Conservation (phyloP, 2,329 filamentous ascomycete genomes). For the Fusarium nurragi region DNA sequence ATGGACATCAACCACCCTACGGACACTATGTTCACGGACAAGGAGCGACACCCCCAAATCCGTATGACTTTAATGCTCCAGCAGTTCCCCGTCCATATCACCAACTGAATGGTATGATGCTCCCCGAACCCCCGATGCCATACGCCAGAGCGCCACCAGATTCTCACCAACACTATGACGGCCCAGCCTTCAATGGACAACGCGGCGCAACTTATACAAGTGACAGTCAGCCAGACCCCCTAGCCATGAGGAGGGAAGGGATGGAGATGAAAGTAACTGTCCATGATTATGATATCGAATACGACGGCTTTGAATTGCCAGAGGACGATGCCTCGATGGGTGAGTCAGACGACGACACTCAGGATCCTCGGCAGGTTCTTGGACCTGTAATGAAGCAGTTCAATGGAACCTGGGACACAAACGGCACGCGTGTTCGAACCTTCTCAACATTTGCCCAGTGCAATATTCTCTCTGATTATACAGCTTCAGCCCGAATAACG, state of each 20-base stretch:
- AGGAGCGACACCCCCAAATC: conserved; percentile 11
- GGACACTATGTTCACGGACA: conserved; percentile 33
- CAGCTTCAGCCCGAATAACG: conserved; percentile 70
- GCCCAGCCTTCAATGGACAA: conserved; percentile 18
- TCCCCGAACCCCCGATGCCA: conserved; percentile 17
- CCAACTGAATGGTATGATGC: conserved; percentile 22
- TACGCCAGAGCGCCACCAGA: conserved; percentile 29
- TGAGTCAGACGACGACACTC: conserved; percentile 67
- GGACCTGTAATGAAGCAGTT: conserved; percentile 51
- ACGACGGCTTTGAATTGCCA: conserved; percentile 44
- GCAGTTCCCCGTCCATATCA: conserved; percentile 23
- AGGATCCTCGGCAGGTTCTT: conserved; percentile 51
- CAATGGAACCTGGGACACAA: conserved; percentile 39
- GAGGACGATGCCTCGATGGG: conserved; percentile 71
- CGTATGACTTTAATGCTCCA: conserved; percentile 38
- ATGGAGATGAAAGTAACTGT: conserved; percentile 7
- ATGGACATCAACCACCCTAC: conserved; percentile 35
- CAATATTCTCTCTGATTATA: conserved; percentile 70
- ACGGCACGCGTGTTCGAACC: conserved; percentile 57
- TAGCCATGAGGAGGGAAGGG: conserved; percentile 14
- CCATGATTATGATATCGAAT: conserved; percentile 39
- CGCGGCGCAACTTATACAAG: conserved; percentile 11
- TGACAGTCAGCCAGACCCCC: conserved; percentile 8
- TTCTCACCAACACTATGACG: conserved; percentile 27
- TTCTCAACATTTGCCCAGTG: conserved; percentile 61